Conservation (phyloP, 139 green algal genomes). For the Yamagishiella unicocca region DNA sequence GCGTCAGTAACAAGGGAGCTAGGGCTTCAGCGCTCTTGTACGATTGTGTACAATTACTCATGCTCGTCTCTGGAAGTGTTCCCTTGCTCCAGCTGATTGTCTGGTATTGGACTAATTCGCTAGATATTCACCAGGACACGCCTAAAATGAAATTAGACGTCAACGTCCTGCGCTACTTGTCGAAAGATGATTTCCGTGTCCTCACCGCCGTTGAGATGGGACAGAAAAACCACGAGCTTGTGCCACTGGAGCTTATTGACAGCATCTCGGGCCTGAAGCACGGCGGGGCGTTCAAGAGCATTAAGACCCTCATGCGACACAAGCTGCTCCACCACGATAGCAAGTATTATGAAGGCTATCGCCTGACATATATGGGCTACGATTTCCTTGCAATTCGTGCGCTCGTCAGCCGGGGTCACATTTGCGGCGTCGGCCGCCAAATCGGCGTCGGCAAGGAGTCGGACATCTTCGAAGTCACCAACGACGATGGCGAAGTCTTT, state of each 20-base stretch:
- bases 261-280: constrained; percentile 95
- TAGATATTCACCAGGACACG: neutral
- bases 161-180: constrained; percentile 95
- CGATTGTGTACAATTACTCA: too few relatives aligned
- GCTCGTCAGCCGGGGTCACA: constrained; percentile 84
- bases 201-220: constrained; percentile 98
- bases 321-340: constrained; percentile 99
- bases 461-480: constrained; percentile 90
- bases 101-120: too few relatives aligned
- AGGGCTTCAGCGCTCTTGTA: too few relatives aligned
- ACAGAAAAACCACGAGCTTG: constrained; percentile 98
- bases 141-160: constrained; percentile 97
- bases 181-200: constrained; percentile 94
- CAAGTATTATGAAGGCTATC: constrained; percentile 94
- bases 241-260: constrained; percentile 91
- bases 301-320: constrained; percentile 89
- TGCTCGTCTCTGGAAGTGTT: too few relatives aligned
- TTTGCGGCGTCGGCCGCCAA: constrained; percentile 89
- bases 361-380: constrained; percentile 96
- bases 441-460: constrained; percentile 99
- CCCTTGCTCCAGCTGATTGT: too few relatives aligned
- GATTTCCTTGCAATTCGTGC: constrained; percentile 96
- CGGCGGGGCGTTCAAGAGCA: constrained; percentile 85
- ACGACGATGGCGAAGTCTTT: constrained; percentile 83
- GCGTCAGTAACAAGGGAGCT: too few relatives aligned